These are phyloP conservation scores for Calonectria henricotiae DNA, from an alignment of 2,329 filamentous ascomycete genomes.

Conservation along the genomic window DNA sequence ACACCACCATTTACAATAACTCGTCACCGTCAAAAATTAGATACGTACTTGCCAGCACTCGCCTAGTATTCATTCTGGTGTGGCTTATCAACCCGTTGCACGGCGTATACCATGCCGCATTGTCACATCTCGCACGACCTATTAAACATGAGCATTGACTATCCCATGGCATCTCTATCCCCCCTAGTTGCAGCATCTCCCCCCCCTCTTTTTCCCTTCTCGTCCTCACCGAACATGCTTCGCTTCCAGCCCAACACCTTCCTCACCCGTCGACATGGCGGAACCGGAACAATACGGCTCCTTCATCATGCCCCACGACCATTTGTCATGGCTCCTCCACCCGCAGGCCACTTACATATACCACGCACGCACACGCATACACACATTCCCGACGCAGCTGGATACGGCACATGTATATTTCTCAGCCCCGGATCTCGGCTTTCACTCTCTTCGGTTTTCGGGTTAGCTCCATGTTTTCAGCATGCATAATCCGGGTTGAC, in stretches of 20 bases:
- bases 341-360: slow-evolving; percentile 2
- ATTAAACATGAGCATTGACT: slow-evolving; percentile 18
- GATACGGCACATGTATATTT: neutral
- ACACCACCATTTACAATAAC: neutral
- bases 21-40: neutral
- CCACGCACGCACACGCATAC: neutral
- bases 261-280: neutral
- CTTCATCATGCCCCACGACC: neutral
- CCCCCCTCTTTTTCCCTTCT: slow-evolving; percentile 30
- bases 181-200: slow-evolving; percentile 16
- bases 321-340: neutral
- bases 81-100: slow-evolving; percentile 14
- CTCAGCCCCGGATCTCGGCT: slow-evolving; percentile 16
- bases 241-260: neutral
- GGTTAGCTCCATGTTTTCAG: slow-evolving; percentile 9
- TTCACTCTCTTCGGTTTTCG: slow-evolving; percentile 8
- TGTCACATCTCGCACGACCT: slow-evolving; percentile 2
- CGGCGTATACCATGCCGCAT: slow-evolving; percentile 6
- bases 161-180: slow-evolving; percentile 24
- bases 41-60: neutral
- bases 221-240: slow-evolving; percentile 18
- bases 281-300: slow-evolving; percentile 13
- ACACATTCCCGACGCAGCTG: neutral
- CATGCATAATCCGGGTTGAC: slow-evolving; percentile 14
- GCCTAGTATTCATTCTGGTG: slow-evolving; percentile 16